Percentiles rank a stretch among this genome's conserved stretches.
phyloP scores from a whole-genome alignment of 192 early-diverging fungal species.

The Geranomyces michiganensis region DNA sequence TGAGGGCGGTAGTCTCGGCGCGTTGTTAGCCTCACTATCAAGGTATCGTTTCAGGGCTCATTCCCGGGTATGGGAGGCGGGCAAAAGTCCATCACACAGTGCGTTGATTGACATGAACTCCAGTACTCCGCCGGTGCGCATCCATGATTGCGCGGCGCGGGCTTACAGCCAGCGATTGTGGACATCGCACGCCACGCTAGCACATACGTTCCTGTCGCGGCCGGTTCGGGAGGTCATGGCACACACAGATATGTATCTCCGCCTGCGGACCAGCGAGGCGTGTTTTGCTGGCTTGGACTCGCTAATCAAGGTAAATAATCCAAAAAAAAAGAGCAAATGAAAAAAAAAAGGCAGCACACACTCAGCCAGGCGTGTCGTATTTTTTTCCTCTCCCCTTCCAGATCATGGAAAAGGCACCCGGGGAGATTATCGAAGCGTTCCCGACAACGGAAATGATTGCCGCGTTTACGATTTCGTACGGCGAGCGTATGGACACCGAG shows the following conservation, averaged over 20 bases:
- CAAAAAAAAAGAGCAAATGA: neutral
- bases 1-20: constrained; percentile 13
- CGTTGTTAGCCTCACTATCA: constrained; percentile 11
- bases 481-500: constrained; percentile 1
- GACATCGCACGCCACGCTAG: neutral
- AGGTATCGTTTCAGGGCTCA: no score
- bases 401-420: neutral
- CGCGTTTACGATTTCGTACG: constrained; percentile 8
- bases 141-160: neutral
- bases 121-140: neutral
- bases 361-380: no score
- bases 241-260: constrained; percentile 24
- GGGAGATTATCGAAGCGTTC: neutral
- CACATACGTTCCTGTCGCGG: constrained; percentile 12
- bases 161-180: constrained; percentile 27
- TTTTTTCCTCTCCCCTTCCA: neutral
- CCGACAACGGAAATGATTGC: constrained; percentile 15
- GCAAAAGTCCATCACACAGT: no score
- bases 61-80: no score
- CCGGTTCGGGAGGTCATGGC: constrained; percentile 7
- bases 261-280: constrained; percentile 9
- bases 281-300: constrained; percentile 25
- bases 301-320: neutral
- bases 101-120: neutral
- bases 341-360: no score